These are phyloP conservation scores for Suillus bovinus DNA, from an alignment of 768 basidiomycete genomes.

Conservation along the genomic window DNA sequence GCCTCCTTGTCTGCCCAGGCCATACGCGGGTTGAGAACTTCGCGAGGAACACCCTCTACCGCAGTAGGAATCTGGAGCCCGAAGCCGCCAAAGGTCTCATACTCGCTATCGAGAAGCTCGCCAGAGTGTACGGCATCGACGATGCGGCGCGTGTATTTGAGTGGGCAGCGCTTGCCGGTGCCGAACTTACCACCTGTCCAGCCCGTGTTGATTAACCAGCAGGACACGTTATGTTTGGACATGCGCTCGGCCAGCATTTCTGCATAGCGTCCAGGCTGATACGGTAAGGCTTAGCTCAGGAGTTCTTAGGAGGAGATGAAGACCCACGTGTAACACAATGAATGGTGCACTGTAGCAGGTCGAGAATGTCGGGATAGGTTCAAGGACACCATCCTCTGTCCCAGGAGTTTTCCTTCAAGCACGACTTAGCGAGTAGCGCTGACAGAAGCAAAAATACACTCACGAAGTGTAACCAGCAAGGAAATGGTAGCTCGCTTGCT, in stretches of 20 bases:
- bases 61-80: constrained; percentile 80
- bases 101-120: constrained; percentile 83
- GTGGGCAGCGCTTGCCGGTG: constrained; percentile 90
- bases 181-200: constrained; percentile 97
- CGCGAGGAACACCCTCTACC: constrained; percentile 85
- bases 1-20: constrained; percentile 91
- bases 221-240: constrained; percentile 84
- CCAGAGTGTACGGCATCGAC: constrained; percentile 97
- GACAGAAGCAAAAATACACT: constrained; percentile 27
- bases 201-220: constrained; percentile 99
- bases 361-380: constrained; percentile 98
- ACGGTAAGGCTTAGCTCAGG: constrained; percentile 7
- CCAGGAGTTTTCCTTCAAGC: constrained; percentile 87
- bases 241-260: constrained; percentile 96
- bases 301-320: not conserved
- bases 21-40: constrained; percentile 83
- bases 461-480: constrained; percentile 96
- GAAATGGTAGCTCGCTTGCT: constrained; percentile 98
- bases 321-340: constrained; percentile 88
- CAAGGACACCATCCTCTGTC: constrained; percentile 96
- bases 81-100: constrained; percentile 82
- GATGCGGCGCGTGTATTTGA: constrained; percentile 94
- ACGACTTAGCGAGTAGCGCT: constrained; percentile 19
- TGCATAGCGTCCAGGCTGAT: constrained; percentile 90
- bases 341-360: constrained; percentile 99